Percentiles rank a stretch among this genome's conserved stretches.
These are phyloP conservation scores for Ramicandelaber brevisporus DNA, from an alignment of 192 early-diverging fungal species.

Conservation along the genomic window DNA sequence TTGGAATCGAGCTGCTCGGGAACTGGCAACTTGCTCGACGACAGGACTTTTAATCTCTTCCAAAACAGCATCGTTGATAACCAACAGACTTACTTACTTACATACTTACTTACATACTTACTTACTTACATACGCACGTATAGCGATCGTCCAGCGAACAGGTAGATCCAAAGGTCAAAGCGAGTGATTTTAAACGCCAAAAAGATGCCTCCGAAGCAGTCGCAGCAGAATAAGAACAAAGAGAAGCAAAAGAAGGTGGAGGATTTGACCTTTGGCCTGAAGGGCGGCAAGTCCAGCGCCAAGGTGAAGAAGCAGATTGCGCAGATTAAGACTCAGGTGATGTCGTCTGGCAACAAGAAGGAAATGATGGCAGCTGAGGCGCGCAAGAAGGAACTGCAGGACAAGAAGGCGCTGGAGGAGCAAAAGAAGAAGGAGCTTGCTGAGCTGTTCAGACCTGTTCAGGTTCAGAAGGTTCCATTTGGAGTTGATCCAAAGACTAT, in stretches of 20 bases:
- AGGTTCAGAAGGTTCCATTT: slow-evolving; percentile 89
- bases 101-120: too few relatives aligned
- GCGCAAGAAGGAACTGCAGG: slow-evolving; percentile 23
- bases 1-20: too few relatives aligned
- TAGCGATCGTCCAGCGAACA: too few relatives aligned
- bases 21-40: too few relatives aligned
- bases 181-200: too few relatives aligned
- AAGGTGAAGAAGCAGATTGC: slow-evolving; percentile 82
- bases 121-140: too few relatives aligned
- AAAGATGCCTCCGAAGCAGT: slow-evolving; percentile 58
- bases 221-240: slow-evolving; percentile 28
- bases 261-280: slow-evolving; percentile 96
- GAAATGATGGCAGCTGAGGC: slow-evolving; percentile 19
- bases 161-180: too few relatives aligned
- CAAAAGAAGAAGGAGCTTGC: slow-evolving; percentile 73
- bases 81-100: too few relatives aligned
- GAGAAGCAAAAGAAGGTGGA: slow-evolving; percentile 63
- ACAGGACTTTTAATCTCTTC: too few relatives aligned
- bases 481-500: slow-evolving; percentile 92
- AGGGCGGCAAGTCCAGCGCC: slow-evolving; percentile 92
- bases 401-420: slow-evolving; percentile 57
- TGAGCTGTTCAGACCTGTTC: slow-evolving; percentile 74
- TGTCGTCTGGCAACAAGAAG: slow-evolving; percentile 25
- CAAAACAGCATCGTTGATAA: too few relatives aligned
- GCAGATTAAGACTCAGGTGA: slow-evolving; percentile 68